These are phyloP conservation scores for Saccharomyces hybrid DNA, from an alignment of 1,139 yeast genomes.

Conservation along the genomic window DNA sequence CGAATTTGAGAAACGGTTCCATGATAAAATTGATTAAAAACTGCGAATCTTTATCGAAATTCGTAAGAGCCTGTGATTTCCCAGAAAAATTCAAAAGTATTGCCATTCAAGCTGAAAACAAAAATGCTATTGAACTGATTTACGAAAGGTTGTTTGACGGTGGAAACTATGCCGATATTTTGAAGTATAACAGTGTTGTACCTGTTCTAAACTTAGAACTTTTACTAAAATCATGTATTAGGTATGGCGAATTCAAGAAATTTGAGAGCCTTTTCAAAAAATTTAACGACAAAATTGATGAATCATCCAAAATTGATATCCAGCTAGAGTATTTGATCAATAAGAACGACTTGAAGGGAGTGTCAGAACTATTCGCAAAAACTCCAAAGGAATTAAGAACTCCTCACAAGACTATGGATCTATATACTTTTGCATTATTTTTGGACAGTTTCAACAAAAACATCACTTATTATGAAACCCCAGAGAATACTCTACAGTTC, in stretches of 20 bases:
- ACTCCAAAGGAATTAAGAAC: slow-evolving; percentile 7
- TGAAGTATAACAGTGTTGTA: slow-evolving; percentile 18
- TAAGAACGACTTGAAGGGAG: slow-evolving; percentile 18
- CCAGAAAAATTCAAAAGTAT: slow-evolving; percentile 27
- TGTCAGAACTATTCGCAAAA: slow-evolving; percentile 13
- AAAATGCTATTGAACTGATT: slow-evolving; percentile 17
- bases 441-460: slow-evolving; percentile 17
- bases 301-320: slow-evolving; percentile 11
- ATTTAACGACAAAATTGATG: slow-evolving; percentile 13
- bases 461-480: slow-evolving; percentile 7
- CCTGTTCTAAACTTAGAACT: slow-evolving; percentile 23
- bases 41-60: slow-evolving; percentile 11
- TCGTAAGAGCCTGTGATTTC: slow-evolving; percentile 18
- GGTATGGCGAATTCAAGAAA: slow-evolving; percentile 18
- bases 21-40: slow-evolving; percentile 9
- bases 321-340: slow-evolving; percentile 24
- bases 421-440: slow-evolving; percentile 23
- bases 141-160: slow-evolving; percentile 18
- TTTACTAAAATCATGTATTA: slow-evolving; percentile 23
- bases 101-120: slow-evolving; percentile 24
- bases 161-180: slow-evolving; percentile 15
- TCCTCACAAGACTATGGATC: slow-evolving; percentile 18
- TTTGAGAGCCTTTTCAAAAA: slow-evolving; percentile 16
- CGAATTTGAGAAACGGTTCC: slow-evolving; percentile 21
- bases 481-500: slow-evolving; percentile 26